Percentiles rank a stretch among this genome's conserved stretches.
Evolutionary conservation across 805 yeast species (phyloP).

Genomic region (Candida ipomoeae): DNA sequence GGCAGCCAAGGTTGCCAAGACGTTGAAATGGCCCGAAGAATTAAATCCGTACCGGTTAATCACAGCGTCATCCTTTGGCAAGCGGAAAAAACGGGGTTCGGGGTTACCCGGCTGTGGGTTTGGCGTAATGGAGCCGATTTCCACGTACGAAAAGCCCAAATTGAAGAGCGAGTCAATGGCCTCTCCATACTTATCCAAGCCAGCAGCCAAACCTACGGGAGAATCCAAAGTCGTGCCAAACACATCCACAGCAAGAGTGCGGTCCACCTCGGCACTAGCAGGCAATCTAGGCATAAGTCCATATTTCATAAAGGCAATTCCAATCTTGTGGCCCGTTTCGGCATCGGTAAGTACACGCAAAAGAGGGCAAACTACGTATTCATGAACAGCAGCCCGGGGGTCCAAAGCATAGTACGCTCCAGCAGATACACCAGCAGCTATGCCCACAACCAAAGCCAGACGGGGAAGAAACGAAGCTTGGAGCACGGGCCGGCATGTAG

Average conservation of each 20-base stretch:
- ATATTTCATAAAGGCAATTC: conserved; percentile 62
- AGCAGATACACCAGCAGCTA: conserved; percentile 24
- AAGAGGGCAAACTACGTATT: conserved; percentile 74
- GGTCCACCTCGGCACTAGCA: conserved; percentile 41
- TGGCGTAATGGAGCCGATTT: conserved; percentile 92
- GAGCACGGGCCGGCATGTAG: background rate
- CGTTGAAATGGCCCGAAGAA: conserved; percentile 79
- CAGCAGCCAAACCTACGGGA: conserved; percentile 94
- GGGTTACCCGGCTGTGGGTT: conserved; percentile 93
- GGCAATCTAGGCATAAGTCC: conserved; percentile 61
- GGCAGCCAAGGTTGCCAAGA: conserved; percentile 59
- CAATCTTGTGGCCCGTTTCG: conserved; percentile 80
- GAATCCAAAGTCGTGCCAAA: conserved; percentile 65
- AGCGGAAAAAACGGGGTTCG: conserved; percentile 83
- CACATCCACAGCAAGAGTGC: conserved; percentile 50
- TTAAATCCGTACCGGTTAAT: conserved; percentile 94
- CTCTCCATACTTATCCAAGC: conserved; percentile 90
- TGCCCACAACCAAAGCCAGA: conserved; percentile 12
- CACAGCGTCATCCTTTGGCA: conserved; percentile 82
- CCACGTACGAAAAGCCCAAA: conserved; percentile 84
- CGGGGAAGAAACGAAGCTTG: conserved; percentile 18
- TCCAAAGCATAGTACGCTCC: conserved; percentile 59
- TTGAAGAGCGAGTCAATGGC: conserved; percentile 78
- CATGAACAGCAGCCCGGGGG: conserved; percentile 79
- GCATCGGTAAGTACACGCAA: conserved; percentile 69